Conservation (phyloP, 805 yeast species). For the Cyberlindnera bimundalis region DNA sequence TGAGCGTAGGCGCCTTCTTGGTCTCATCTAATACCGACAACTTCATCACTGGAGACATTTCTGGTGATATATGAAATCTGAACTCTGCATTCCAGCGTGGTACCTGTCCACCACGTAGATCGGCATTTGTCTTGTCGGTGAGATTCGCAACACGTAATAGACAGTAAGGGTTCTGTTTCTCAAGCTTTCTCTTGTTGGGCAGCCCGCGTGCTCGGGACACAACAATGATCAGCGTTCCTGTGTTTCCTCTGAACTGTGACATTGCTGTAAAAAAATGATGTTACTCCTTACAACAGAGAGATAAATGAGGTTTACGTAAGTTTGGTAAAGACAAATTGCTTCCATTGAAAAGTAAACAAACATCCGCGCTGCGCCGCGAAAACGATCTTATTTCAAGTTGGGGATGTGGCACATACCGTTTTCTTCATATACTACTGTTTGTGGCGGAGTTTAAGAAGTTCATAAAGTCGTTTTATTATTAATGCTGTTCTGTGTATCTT, state of each 20-base stretch:
- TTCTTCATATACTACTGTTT: too few relatives aligned
- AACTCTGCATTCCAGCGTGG: constrained; percentile 85
- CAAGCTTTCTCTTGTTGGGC: constrained; percentile 80
- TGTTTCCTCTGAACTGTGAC: constrained; percentile 30
- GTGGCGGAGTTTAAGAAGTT: too few relatives aligned
- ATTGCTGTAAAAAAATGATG: too few relatives aligned
- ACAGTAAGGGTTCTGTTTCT: constrained; percentile 92
- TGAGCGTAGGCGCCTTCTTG: constrained; percentile 79
- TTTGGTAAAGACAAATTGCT: too few relatives aligned
- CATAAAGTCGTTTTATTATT: too few relatives aligned
- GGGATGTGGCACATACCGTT: not conserved
- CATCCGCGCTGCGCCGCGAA: constrained; percentile 1
- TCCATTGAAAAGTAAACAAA: constrained; percentile 14
- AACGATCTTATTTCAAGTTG: not conserved
- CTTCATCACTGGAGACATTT: constrained; percentile 58
- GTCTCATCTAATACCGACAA: constrained; percentile 82
- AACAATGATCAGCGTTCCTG: constrained; percentile 65
- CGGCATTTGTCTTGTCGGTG: constrained; percentile 74
- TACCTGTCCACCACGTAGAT: constrained; percentile 88
- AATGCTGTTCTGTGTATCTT: too few relatives aligned
- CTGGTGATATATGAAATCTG: constrained; percentile 61
- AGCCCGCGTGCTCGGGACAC: constrained; percentile 80
- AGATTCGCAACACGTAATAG: constrained; percentile 76
- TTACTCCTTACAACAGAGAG: too few relatives aligned
- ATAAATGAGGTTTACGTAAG: too few relatives aligned